Evolutionary conservation across 345 rosid genomes (phyloP), one percentile per base, ranked within the genome.

Genomic region (Citrus trifoliata): DNA sequence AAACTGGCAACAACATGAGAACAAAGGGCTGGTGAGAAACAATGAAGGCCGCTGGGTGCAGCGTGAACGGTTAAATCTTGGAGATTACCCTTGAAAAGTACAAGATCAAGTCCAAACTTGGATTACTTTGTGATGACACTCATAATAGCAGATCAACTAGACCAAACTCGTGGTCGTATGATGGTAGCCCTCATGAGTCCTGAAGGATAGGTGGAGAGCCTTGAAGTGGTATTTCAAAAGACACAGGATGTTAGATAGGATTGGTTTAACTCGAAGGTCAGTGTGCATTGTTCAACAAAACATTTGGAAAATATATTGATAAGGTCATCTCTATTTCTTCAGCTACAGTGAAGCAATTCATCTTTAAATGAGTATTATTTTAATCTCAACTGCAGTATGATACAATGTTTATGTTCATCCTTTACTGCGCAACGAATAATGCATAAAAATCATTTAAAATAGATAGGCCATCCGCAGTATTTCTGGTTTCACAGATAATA

Each of bases 1-100:
- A 1, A 42, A 35, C 0, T 84, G 84, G 86, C 32, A 24, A 60
- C 84, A 78, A 48, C 19, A 25, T 16, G 75, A 77, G 67, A 79
- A 79, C 74, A 79, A 69, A 51, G 83, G 83, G 48, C 53, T 77
- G 66, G 81, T 73, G 10, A 63, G 82, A 61, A 71, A 72, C 74
- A 30, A 38, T 0, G 73, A 79, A 25, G 78, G 80, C 64, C 62
- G 5, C 10, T 79, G 85, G 82, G 38, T 76, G 16, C 64, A 75
- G 56, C 35, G 46, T 6, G 75, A 71, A 62, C 6, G 76, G 76
- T 42, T 59, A 74, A 28, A 62, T 28, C 9, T 46, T 63, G 59
- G 59, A 27, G 77, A 61, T 74, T 9, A 25, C 46, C 27, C 58
- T 53, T 53, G 3, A 42, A 19, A 42, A 74, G 42, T 14, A 10